These are phyloP conservation scores for Millerozyma miso DNA, from an alignment of 805 yeast genomes.

Conservation along the genomic window DNA sequence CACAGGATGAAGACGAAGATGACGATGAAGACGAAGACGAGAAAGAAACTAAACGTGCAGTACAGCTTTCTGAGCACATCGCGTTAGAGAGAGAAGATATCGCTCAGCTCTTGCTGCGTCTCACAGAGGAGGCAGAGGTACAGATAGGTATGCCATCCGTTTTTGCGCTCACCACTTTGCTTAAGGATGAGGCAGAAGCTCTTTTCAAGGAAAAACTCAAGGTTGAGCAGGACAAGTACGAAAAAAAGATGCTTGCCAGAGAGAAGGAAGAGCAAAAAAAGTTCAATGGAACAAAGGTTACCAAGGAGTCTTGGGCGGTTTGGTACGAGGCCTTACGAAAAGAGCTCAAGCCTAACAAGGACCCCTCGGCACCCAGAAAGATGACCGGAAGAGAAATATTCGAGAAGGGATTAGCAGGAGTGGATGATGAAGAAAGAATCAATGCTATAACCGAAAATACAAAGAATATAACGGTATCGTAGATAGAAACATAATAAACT, in stretches of 20 bases:
- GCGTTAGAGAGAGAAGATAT: conserved; percentile 50
- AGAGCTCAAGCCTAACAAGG: conserved; percentile 59
- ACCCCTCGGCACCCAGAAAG: conserved; percentile 65
- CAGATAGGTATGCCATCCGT: conserved; percentile 90
- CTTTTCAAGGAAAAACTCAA: conserved; percentile 57
- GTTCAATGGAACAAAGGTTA: conserved; percentile 87
- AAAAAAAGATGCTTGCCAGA: conserved; percentile 52
- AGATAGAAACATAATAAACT: too few species aligned
- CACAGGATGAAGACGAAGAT: conserved; percentile 21
- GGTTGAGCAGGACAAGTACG: conserved; percentile 51
- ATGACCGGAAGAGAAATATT: conserved; percentile 86
- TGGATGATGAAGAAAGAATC: conserved; percentile 43
- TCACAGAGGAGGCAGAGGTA: conserved; percentile 62
- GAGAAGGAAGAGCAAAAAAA: conserved; percentile 86
- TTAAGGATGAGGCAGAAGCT: conserved; percentile 79
- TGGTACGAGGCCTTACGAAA: conserved; percentile 75
- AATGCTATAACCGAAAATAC: conserved; percentile 9
- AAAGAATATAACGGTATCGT: conserved; percentile 1
- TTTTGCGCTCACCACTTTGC: conserved; percentile 68
- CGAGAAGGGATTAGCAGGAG: conserved; percentile 81
- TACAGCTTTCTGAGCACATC: conserved; percentile 55
- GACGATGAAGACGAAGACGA: conserved; percentile 46
- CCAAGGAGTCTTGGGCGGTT: conserved; percentile 60
- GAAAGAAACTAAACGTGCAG: conserved; percentile 37
- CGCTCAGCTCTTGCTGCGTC: conserved; percentile 32